Base-by-base conservation (phyloP, 495 filamentous ascomycete genomes). In the Glarea lozoyensis region DNA sequence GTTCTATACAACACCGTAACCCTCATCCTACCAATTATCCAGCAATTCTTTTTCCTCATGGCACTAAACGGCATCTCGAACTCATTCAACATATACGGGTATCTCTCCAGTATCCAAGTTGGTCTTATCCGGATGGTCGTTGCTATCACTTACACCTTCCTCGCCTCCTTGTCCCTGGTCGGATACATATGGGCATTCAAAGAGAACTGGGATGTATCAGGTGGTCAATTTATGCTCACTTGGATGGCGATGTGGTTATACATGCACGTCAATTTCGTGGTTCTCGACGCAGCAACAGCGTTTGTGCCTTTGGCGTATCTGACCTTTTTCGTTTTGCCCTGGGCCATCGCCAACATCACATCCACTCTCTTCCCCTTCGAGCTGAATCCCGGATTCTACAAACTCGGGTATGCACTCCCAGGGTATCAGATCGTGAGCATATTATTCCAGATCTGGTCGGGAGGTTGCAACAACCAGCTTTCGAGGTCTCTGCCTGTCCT, bases 21-120 rank as follows among this genome's bases (percentile, higher is more conserved):
- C 15, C 61, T 72, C 13, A 61, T 72, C 39, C 49, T 67, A 4
- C 37, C 37, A 4, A 24, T 58, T 40, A 45, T 73, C 16, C 67
- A 72, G 40, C 67, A 71, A 36, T 61, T 70, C 41, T 75, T 75
- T 56, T 72, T 73, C 58, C 73, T 58, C 46, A 56, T 75, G 3
- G 56, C 46, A 20, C 51, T 50, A 10, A 51, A 59, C 42, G 60
- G 59, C 29, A 40, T 40, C 37, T 22, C 20, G 18, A 40, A 40
- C 37, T 5, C 2, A 18, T 40, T 40, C 16, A 22, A 22, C 19
- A 25, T 40, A 18, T 40, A 40, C 19, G 37, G 37, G 5, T 7
- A 13, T 9, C 37, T 40, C 37, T 23, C 22, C 9, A 22, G 18
- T 15, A 24, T 4, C 9, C 37, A 22, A 3, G 27, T 40, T 7